These are phyloP conservation scores for Dictyostelium brefeldianum DNA, from an alignment of 78 protist species.

Conservation along the genomic window DNA sequence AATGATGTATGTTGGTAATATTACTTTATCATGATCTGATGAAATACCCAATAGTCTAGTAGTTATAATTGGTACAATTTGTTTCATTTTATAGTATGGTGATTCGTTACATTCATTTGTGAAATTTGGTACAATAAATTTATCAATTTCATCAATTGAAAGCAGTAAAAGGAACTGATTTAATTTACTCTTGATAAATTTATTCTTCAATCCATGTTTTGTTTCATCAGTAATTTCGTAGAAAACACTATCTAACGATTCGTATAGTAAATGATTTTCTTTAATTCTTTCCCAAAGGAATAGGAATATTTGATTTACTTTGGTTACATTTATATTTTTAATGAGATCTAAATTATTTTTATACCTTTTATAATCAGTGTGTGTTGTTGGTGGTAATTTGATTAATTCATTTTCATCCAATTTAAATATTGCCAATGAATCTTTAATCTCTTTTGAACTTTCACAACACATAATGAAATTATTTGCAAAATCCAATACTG, in stretches of 20 bases:
- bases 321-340: too few species aligned
- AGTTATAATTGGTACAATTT: not conserved
- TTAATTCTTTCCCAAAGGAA: not conserved
- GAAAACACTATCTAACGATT: not conserved
- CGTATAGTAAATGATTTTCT: not conserved
- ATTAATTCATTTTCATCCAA: not conserved
- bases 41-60: not conserved
- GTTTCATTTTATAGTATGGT: conserved; percentile 7
- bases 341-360: too few species aligned
- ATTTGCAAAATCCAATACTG: not conserved
- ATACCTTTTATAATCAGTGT: too few species aligned
- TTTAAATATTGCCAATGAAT: not conserved
- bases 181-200: not conserved
- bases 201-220: not conserved
- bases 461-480: not conserved
- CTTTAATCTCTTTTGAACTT: not conserved
- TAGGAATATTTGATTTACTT: not conserved
- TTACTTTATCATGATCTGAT: not conserved
- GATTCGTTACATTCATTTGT: not conserved
- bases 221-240: not conserved
- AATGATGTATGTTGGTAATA: not conserved
- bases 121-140: not conserved
- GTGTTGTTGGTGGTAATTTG: not conserved
- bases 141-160: conserved; percentile 14
- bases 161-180: not conserved